A percentile compares a stretch with the other conserved stretches of the same genome.
phyloP scores from a whole-genome alignment of 805 yeast species.

The Kodamaea leandrae region DNA sequence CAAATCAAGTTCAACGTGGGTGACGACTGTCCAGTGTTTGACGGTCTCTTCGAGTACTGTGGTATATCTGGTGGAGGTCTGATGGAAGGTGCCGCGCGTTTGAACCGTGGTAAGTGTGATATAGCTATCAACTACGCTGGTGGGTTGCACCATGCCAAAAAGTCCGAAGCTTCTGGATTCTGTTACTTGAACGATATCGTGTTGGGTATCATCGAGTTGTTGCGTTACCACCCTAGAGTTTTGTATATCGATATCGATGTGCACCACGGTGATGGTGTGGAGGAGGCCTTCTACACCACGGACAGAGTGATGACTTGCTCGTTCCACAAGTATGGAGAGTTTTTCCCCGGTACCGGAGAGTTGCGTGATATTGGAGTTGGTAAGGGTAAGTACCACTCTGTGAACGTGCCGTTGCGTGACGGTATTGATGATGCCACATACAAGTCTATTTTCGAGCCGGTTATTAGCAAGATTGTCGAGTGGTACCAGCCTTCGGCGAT shows the following conservation, averaged over 20 bases:
- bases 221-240: conserved; percentile 82
- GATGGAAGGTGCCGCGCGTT: conserved; percentile 83
- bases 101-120: conserved; percentile 80
- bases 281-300: conserved; percentile 89
- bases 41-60: conserved; percentile 73
- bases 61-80: conserved; percentile 86
- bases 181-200: conserved; percentile 91
- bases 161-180: conserved; percentile 85
- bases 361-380: conserved; percentile 82
- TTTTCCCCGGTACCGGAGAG: conserved; percentile 92
- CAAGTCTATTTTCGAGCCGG: conserved; percentile 85
- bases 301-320: conserved; percentile 90
- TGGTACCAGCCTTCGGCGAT: conserved; percentile 95
- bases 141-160: conserved; percentile 90
- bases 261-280: conserved; percentile 95
- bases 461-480: conserved; percentile 70
- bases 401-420: conserved; percentile 84
- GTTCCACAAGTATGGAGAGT: conserved; percentile 89
- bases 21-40: conserved; percentile 84
- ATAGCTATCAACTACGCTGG: conserved; percentile 94
- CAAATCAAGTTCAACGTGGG: conserved; percentile 93
- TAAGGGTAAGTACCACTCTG: conserved; percentile 76
- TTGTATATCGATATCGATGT: conserved; percentile 86
- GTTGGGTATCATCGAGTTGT: conserved; percentile 71
- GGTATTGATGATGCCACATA: conserved; percentile 92